phyloP scores from a whole-genome alignment of 768 basidiomycete species.

The Strobilomyces dryophilus region DNA sequence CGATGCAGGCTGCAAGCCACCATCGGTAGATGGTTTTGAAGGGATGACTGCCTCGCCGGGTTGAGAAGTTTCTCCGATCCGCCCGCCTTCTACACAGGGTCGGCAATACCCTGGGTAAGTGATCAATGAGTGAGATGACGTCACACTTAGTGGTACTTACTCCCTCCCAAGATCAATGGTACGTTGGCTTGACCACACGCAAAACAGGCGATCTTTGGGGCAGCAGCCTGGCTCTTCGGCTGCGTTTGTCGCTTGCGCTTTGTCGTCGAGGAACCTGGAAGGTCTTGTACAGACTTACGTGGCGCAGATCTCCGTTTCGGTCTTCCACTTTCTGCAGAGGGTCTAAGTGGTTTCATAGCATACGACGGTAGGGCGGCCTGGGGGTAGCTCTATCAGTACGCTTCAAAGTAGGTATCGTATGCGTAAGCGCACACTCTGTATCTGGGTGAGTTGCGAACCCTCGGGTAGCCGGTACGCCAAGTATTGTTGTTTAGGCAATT shows the following conservation, averaged over 20 bases:
- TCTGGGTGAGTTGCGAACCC: conserved; percentile 52
- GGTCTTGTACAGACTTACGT: conserved; percentile 29
- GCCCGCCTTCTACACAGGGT: conserved; percentile 58
- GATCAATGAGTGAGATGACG: background rate
- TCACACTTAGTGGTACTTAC: conserved; percentile 39
- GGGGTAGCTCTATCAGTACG: background rate
- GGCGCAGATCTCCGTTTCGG: conserved; percentile 34
- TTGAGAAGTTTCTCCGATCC: conserved; percentile 32
- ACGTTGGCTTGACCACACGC: conserved; percentile 65
- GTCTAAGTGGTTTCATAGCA: conserved; percentile 56
- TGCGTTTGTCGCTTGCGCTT: conserved; percentile 43
- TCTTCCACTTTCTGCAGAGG: conserved; percentile 37
- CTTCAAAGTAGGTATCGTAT: background rate
- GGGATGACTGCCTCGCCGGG: background rate
- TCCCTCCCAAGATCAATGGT: conserved; percentile 70
- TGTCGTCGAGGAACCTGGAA: conserved; percentile 16
- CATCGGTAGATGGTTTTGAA: background rate
- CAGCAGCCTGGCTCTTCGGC: conserved; percentile 30
- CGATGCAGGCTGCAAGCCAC: conserved; percentile 2
- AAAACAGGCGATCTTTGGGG: conserved; percentile 50
- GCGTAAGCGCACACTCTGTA: conserved; percentile 49
- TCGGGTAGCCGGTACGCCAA: conserved; percentile 55
- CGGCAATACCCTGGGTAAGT: conserved; percentile 57
- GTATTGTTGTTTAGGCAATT: conserved; percentile 43
- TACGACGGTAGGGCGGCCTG: conserved; percentile 47